These are phyloP conservation scores for Starmerella vitae DNA, from an alignment of 805 yeast genomes.

Conservation along the genomic window DNA sequence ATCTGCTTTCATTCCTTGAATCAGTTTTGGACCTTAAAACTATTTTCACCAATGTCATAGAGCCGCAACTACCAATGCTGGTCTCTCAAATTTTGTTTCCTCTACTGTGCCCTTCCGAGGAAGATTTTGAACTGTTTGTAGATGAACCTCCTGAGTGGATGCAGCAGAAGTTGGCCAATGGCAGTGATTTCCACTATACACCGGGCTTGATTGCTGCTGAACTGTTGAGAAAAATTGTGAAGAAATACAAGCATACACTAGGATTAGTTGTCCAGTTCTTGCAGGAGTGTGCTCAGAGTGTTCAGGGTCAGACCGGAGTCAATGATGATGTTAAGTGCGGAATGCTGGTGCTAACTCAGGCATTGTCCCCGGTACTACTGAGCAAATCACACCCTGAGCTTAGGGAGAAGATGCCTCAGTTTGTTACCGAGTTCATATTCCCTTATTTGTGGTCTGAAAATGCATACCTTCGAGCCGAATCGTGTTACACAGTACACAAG, in stretches of 20 bases:
- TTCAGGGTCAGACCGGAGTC: constrained; percentile 19
- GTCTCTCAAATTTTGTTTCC: constrained; percentile 66
- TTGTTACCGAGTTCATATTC: constrained; percentile 48
- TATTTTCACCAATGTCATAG: constrained; percentile 49
- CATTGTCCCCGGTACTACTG: constrained; percentile 45
- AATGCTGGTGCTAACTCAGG: constrained; percentile 62
- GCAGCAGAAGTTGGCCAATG: constrained; percentile 49
- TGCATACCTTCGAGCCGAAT: constrained; percentile 53
- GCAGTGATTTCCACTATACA: constrained; percentile 46
- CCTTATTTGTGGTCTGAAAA: constrained; percentile 50
- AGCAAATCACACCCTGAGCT: constrained; percentile 28
- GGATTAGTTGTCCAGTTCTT: constrained; percentile 14
- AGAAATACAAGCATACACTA: constrained; percentile 37
- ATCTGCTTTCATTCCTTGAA: constrained; percentile 50
- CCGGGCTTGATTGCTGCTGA: constrained; percentile 73
- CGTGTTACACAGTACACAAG: constrained; percentile 37
- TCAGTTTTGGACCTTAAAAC: constrained; percentile 43
- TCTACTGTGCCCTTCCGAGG: constrained; percentile 53
- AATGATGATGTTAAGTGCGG: constrained; percentile 38
- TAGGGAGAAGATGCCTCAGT: constrained; percentile 35
- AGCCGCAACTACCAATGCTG: constrained; percentile 51
- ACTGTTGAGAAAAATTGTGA: constrained; percentile 56
- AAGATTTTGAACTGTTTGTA: constrained; percentile 60
- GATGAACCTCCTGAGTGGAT: constrained; percentile 82
- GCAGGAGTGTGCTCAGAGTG: constrained; percentile 15